Base-by-base conservation (phyloP, 1,284 basidiomycete species). In the Austropuccinia psidii region DNA sequence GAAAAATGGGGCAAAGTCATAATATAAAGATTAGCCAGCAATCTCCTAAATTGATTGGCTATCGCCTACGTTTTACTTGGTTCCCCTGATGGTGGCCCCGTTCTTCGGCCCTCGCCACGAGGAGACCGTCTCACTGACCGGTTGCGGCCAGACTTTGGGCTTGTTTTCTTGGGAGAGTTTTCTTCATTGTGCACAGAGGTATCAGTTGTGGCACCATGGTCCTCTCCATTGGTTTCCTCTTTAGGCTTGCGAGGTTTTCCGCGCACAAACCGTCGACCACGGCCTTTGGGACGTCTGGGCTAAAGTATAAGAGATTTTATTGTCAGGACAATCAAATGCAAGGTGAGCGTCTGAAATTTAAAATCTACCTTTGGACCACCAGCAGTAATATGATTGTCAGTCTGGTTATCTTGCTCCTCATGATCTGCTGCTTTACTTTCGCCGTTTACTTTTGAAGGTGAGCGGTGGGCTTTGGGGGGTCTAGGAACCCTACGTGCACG, bases 271-370 rank as follows among this genome's bases (percentile, higher is more conserved):
- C 75, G 27, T 74, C 78, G 17, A 66, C 75, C 33, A 75, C 90
- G 79, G 90, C 89, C 62, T 89, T 88, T 76, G 90, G 88, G 79
- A 89, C 86, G 83, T 88, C 90, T 83, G 84, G 84, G 81, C 89
- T 89, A 79, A 89, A 88, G 82, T 37, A 58, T 65, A 54, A 52
- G 67, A 35, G 39, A 11, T 86, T 27, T 17, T 13, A 27, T 9
- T 9, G 24, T 27, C 24, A 64, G 61, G 24, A n/a, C 47, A 19
- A 39, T 24, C 29, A 19, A 19, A 13, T 33, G 27, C 35, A 27
- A 17, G n/a, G 41, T 39, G 31, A 43, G n/a, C 76, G 75, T 74
- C 75, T 74, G 8, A n/a, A n/a, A n/a, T n/a, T n/a, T n/a, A n/a
- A n/a, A n/a, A n/a, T n/a, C n/a, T 31, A 52, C 47, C 65, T 39